Evolutionary conservation across 345 rosid species (phyloP), one percentile per base, ranked within the genome.

Genomic region (Jatropha curcas): DNA sequence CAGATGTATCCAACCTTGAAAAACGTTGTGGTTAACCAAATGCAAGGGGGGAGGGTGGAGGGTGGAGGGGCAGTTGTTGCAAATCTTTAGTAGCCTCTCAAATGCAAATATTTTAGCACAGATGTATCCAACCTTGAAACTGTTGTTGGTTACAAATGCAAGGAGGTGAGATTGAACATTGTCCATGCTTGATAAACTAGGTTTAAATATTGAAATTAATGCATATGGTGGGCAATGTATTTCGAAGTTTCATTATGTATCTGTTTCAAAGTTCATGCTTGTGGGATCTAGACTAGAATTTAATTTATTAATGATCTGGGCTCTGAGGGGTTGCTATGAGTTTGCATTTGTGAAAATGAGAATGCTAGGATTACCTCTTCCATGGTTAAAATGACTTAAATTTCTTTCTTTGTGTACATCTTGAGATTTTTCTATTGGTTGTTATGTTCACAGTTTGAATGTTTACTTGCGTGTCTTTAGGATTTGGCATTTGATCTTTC

Each of bases 401-500:
- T 52, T 39, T n/a, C 12, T 27, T 52, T 17, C 22, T 19, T 13
- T 56, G 30, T 1, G 33, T 43, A 20, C 41, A 14, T 53, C 5
- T 64, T n/a, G 17, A 30, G 62, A 31, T 45, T 28, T 31, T 20
- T 39, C 52, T 45, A 33, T 37, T 4, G 22, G 9, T 68, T 56
- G 10, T 37, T 13, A 16, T 74, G 51, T 35, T 19, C 33, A 10
- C 30, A 51, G n/a, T 28, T 62, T 31, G 25, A 45, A 16, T 41
- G 14, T 30, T 55, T 33, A 31, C 20, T 46, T 55, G 1, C 52
- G 24, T 55, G 24, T 67, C 71, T 80, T 73, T 73, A 96, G 99
- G 99, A 96, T 84, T 84, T 96, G 95, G 97, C 98, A 48, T 96
- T 93, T 60, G 99, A 96, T 80, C 84, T 96, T 56, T 96, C 99